These are phyloP conservation scores for Colletotrichum camelliae DNA, from an alignment of 2,329 filamentous ascomycete species.

Conservation along the genomic window DNA sequence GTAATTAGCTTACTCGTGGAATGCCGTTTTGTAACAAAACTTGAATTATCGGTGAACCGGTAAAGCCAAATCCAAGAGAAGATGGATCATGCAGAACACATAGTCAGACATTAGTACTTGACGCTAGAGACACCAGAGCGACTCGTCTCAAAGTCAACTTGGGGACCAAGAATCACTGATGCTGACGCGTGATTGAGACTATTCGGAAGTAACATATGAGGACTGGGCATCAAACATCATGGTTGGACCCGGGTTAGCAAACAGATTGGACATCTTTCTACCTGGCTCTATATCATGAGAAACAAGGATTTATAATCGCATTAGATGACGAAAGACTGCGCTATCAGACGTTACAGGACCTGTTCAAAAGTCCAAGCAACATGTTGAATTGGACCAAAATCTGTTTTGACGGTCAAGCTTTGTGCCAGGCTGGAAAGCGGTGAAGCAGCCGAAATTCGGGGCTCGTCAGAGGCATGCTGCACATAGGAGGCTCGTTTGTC, in stretches of 20 bases:
- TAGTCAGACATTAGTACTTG: too few species aligned
- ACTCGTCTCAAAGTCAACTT: too few species aligned
- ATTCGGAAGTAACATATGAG: too few species aligned
- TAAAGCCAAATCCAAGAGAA: not conserved
- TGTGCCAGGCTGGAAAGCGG: accelerated
- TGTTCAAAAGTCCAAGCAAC: not conserved
- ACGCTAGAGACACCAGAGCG: not conserved
- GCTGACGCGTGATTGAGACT: too few species aligned
- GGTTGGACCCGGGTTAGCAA: too few species aligned
- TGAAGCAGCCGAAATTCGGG: not conserved
- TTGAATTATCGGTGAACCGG: not conserved
- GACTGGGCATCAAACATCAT: too few species aligned
- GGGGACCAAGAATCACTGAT: too few species aligned
- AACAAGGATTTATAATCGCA: not conserved
- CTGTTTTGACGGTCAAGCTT: not conserved
- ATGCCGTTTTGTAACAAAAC: not conserved
- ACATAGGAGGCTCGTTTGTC: not conserved
- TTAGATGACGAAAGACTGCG: not conserved
- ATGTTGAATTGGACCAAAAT: not conserved
- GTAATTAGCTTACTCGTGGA: not conserved
- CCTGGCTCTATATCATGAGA: too few species aligned
- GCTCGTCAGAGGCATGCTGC: not conserved
- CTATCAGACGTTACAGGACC: not conserved
- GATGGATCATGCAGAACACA: too few species aligned
- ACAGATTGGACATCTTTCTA: too few species aligned